Conservation (phyloP, 2,329 filamentous ascomycete genomes). For the Pestalotiopsis sp. region DNA sequence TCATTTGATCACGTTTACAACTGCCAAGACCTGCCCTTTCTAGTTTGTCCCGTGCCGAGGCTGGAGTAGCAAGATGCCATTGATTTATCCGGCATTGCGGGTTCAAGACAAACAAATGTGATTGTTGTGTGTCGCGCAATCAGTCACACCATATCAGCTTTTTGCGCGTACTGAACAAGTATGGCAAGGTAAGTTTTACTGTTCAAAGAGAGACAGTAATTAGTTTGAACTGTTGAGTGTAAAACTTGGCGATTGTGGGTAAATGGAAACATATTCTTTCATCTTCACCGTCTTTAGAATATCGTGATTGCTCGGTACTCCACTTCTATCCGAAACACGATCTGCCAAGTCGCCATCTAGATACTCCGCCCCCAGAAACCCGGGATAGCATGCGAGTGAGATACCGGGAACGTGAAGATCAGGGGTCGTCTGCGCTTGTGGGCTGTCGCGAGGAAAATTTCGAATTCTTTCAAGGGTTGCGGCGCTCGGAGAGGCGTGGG, state of each 20-base stretch:
- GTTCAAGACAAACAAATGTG: neutral
- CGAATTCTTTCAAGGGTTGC: neutral
- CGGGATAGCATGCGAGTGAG: neutral
- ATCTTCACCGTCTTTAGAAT: neutral
- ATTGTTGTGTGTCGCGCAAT: neutral
- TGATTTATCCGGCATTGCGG: neutral
- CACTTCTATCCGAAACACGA: neutral
- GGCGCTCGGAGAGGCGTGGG: neutral
- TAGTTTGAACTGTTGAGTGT: neutral
- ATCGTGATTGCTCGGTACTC: neutral
- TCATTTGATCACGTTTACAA: neutral
- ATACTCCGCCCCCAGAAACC: neutral
- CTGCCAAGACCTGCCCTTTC: neutral
- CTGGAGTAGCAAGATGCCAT: neutral
- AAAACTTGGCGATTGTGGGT: neutral
- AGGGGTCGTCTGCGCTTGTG: neutral
- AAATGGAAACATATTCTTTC: neutral
- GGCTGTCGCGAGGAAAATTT: neutral
- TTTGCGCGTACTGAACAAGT: too few species aligned
- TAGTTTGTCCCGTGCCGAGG: neutral
- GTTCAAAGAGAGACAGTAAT: too few species aligned
- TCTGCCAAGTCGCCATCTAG: neutral
- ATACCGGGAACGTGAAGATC: neutral
- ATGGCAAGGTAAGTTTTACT: too few species aligned
- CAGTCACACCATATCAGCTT: too few species aligned